These are phyloP conservation scores for Neltuma alba DNA, from an alignment of 306 rosid species.

Conservation along the genomic window DNA sequence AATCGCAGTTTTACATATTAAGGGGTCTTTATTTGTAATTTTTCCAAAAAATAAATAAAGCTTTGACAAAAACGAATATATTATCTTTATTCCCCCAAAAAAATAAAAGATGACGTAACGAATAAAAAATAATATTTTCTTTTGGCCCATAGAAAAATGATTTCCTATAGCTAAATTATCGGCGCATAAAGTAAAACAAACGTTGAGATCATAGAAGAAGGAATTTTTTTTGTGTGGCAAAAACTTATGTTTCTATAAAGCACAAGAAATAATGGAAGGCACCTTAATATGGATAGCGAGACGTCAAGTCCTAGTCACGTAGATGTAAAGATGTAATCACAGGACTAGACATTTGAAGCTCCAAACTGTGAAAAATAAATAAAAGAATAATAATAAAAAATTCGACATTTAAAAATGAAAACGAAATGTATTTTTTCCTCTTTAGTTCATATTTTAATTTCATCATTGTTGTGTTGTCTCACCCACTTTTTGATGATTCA, in stretches of 20 bases:
- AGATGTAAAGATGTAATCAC: constrained; percentile 41
- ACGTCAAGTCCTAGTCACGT: constrained; percentile 30
- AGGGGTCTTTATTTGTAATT: too few species aligned
- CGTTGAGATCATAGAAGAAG: neutral
- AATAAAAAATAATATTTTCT: too few species aligned
- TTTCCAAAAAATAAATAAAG: neutral
- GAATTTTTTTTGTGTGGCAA: neutral
- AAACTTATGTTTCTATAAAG: neutral
- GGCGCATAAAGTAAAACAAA: neutral
- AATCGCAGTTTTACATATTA: too few species aligned
- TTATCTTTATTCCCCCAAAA: too few species aligned
- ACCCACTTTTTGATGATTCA: constrained; percentile 4
- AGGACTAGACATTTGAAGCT: neutral
- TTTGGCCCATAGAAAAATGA: neutral
- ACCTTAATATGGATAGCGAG: constrained; percentile 19
- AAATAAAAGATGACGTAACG: too few species aligned
- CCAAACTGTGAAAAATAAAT: constrained; percentile 1
- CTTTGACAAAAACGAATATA: too few species aligned
- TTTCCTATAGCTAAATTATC: neutral
- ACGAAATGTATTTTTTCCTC: neutral
- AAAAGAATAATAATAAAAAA: too few species aligned
- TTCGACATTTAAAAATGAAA: neutral
- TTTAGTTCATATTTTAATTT: neutral
- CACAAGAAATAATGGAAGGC: neutral
- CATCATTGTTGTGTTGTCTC: neutral